A percentile compares a stretch with the other conserved stretches of the same genome.
phyloP scores from a whole-genome alignment of 2,329 filamentous ascomycete species.

The Tolypocladium album region DNA sequence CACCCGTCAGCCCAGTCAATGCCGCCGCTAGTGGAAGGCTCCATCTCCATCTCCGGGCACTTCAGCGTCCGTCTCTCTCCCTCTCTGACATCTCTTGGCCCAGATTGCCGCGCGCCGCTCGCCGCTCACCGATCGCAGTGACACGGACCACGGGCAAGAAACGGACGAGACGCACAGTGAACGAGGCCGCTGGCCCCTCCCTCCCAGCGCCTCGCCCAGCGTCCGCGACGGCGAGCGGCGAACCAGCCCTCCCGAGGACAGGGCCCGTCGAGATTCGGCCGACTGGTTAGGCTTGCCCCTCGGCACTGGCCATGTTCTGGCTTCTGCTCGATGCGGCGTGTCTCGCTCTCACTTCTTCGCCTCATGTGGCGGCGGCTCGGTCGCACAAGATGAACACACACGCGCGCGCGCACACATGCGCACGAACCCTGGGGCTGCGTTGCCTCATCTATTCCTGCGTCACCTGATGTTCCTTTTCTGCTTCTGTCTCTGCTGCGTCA shows the following conservation, averaged over 20 bases:
- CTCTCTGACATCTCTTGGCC: background rate
- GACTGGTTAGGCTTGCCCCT: background rate
- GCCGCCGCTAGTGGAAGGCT: conserved; percentile 6
- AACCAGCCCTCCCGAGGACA: background rate
- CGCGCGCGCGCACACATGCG: background rate
- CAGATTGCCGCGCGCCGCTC: background rate
- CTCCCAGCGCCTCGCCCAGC: background rate
- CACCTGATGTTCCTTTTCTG: conserved; percentile 10
- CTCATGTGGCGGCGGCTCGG: background rate
- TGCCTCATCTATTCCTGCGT: background rate
- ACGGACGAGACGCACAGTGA: background rate
- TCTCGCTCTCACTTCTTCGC: background rate
- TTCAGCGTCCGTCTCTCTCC: background rate
- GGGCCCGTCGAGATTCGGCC: background rate
- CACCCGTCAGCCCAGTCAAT: conserved; percentile 4
- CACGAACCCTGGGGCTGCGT: background rate
- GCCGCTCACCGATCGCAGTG: background rate
- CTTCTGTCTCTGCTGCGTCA: conserved; percentile 11
- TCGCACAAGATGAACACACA: background rate
- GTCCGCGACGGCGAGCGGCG: background rate
- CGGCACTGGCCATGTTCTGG: background rate
- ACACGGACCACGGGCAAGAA: background rate
- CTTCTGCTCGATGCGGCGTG: background rate
- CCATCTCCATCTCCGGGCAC: background rate
- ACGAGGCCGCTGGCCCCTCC: background rate